Evolutionary conservation across 768 basidiomycete species (phyloP).

Genomic region (Termitomyces sp.): DNA sequence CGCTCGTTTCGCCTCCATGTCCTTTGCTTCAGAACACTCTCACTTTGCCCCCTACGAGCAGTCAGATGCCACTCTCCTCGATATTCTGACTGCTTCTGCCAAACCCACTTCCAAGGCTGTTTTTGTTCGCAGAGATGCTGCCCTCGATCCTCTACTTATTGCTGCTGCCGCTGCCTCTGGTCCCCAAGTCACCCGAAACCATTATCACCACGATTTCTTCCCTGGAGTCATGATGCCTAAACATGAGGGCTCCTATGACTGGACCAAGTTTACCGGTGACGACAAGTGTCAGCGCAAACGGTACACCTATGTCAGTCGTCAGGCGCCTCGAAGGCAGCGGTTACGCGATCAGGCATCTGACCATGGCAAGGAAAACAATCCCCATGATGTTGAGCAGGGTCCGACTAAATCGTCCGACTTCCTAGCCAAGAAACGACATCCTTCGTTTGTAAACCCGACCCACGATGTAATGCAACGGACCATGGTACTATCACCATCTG

Average conservation of each 20-base stretch:
- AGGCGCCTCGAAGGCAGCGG: conserved; percentile 67
- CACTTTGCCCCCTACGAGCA: conserved; percentile 17
- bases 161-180: conserved; percentile 72
- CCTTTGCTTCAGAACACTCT: conserved; percentile 13
- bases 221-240: conserved; percentile 49
- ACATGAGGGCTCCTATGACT: conserved; percentile 50
- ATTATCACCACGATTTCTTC: conserved; percentile 79
- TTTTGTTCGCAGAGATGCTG: conserved; percentile 61
- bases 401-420: conserved; percentile 23
- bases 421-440: conserved; percentile 32
- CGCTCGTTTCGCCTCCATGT: conserved; percentile 11
- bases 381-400: conserved; percentile 27
- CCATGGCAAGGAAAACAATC: conserved; percentile 48
- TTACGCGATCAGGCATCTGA: conserved; percentile 28
- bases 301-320: conserved; percentile 63
- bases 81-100: conserved; percentile 55
- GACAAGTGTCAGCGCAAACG: conserved; percentile 40
- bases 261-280: conserved; percentile 49
- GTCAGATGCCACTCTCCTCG: conserved; percentile 59
- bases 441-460: conserved; percentile 23
- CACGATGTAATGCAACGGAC: conserved; percentile 20
- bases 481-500: conserved; percentile 14
- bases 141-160: conserved; percentile 73
- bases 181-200: conserved; percentile 77
- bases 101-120: conserved; percentile 28